Evolutionary conservation across 2,329 filamentous ascomycete genomes (phyloP).

Genomic region (Sporothrix protearum): DNA sequence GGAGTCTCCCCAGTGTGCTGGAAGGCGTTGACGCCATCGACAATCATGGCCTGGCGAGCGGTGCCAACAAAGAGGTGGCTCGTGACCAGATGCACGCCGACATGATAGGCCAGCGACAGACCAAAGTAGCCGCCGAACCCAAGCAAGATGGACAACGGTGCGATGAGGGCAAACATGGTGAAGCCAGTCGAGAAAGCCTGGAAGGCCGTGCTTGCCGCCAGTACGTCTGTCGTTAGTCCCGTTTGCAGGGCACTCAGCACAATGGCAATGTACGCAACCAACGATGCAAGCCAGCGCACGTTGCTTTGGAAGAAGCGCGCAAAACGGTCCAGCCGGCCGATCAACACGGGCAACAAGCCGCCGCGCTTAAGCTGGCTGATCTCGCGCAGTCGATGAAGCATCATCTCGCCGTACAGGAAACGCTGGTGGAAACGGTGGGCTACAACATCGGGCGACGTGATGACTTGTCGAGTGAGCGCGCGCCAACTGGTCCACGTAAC

Average conservation of each 20-base stretch:
- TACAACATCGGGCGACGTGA: conserved; percentile 33
- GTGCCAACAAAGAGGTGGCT: conserved; percentile 15
- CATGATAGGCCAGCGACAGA: conserved; percentile 26
- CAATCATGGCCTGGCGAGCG: conserved; percentile 1
- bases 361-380: conserved; percentile 37
- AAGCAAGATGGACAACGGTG: conserved; percentile 35
- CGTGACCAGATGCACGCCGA: conserved; percentile 25
- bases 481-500: conserved; percentile 43
- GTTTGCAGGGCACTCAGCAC: conserved; percentile 51
- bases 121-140: conserved; percentile 27
- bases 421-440: conserved; percentile 36
- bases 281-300: conserved; percentile 40
- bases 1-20: conserved; percentile 24
- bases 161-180: conserved; percentile 46
- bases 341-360: conserved; percentile 29
- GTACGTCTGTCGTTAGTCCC: conserved; percentile 39
- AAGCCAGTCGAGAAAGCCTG: conserved; percentile 46
- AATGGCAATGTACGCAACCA: conserved; percentile 43
- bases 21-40: conserved; percentile 12
- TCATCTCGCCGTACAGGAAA: conserved; percentile 44
- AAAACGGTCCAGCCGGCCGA: conserved; percentile 36
- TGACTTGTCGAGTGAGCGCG: conserved; percentile 34
- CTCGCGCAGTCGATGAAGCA: conserved; percentile 39
- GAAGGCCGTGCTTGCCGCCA: conserved; percentile 40
- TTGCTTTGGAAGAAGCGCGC: conserved; percentile 42